Percentiles rank a stretch among this genome's conserved stretches.
Conservation (phyloP, 192 early-diverging fungal genomes). For the Ambispora gerdemannii region DNA sequence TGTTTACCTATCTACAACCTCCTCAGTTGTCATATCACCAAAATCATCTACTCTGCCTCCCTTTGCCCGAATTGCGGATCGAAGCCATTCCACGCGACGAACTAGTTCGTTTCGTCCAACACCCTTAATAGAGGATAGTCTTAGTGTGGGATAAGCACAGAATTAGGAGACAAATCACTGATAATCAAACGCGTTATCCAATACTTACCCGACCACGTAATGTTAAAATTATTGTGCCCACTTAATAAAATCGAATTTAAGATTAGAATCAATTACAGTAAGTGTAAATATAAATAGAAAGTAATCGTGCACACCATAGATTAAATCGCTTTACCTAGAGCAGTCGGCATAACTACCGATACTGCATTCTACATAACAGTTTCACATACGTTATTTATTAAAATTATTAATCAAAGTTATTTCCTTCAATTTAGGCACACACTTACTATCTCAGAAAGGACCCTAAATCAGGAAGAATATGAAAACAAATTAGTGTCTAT, state of each 20-base stretch:
- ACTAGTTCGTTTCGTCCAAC: constrained; percentile 66
- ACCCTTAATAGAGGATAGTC: too few relatives aligned
- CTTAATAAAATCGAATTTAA: constrained; percentile 21
- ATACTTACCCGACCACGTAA: constrained; percentile 72
- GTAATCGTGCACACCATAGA: too few relatives aligned
- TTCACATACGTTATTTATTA: too few relatives aligned
- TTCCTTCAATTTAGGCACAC: too few relatives aligned
- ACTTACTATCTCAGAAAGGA: constrained; percentile 59
- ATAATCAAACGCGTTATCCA: constrained; percentile 29
- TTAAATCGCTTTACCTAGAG: constrained; percentile 39
- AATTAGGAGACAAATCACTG: too few relatives aligned
- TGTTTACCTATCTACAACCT: constrained; percentile 69
- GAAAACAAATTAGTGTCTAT: not conserved
- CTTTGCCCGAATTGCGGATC: constrained; percentile 56
- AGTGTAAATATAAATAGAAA: not conserved
- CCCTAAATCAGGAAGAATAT: constrained; percentile 26
- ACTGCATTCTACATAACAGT: constrained; percentile 66
- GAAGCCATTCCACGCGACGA: constrained; percentile 73
- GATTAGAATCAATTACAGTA: not conserved
- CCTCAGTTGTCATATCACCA: constrained; percentile 62
- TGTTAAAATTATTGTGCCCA: constrained; percentile 77
- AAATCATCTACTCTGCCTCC: constrained; percentile 81
- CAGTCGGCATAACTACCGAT: constrained; percentile 81
- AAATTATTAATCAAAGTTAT: too few relatives aligned
- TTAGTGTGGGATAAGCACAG: too few relatives aligned